A percentile compares a stretch with the other conserved stretches of the same genome.
phyloP scores from a whole-genome alignment of 352 stramenopile genomes.

The Phytophthora fragariae region DNA sequence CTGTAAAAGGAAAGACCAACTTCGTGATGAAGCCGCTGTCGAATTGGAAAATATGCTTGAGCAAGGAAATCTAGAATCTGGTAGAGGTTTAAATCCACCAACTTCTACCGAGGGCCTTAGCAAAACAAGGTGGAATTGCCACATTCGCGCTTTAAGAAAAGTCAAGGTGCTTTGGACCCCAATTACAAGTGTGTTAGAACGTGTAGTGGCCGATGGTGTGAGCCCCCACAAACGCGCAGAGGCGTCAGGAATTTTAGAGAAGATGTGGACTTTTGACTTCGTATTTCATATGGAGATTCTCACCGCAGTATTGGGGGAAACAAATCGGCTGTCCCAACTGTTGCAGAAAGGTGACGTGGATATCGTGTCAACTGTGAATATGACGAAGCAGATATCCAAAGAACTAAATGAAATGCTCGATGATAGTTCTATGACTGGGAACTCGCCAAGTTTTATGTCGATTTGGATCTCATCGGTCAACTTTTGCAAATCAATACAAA shows the following conservation, averaged over 20 bases:
- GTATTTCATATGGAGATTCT: slow-evolving; percentile 10
- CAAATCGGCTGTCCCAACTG: slow-evolving; percentile 2
- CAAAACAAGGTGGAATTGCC: neutral
- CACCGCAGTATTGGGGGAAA: neutral
- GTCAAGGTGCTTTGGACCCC: neutral
- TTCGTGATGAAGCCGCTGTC: neutral
- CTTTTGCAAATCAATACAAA: too few relatives aligned
- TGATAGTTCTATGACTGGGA: neutral
- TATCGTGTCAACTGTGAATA: neutral
- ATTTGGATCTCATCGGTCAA: neutral
- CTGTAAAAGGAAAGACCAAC: neutral
- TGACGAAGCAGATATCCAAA: too few relatives aligned
- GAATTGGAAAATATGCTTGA: neutral
- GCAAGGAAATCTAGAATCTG: neutral
- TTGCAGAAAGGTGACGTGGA: slow-evolving; percentile 5
- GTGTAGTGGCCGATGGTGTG: neutral
- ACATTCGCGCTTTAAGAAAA: slow-evolving; percentile 1
- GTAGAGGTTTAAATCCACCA: neutral
- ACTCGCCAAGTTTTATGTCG: neutral
- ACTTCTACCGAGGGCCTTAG: neutral
- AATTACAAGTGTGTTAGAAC: neutral
- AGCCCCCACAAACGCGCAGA: neutral
- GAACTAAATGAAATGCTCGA: neutral
- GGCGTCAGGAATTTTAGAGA: neutral
- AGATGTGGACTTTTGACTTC: slow-evolving; percentile 7